Percentiles rank a stretch among this genome's conserved stretches.
Conservation (phyloP, 139 green algal genomes). For the Chlorella sp. region DNA sequence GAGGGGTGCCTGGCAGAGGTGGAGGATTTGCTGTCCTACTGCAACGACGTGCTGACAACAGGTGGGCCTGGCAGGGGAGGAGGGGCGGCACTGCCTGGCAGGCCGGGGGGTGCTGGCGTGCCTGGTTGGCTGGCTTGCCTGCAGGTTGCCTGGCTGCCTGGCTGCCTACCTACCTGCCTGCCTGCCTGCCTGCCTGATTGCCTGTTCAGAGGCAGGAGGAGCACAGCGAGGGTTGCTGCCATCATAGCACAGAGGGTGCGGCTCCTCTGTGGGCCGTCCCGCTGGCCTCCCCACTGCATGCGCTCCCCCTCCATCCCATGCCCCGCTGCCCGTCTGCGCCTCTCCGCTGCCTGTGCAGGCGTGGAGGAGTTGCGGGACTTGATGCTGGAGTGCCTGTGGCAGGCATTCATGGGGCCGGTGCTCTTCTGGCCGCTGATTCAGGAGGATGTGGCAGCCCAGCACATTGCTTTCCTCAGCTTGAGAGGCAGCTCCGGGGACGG, state of each 20-base stretch:
- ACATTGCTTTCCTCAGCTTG: conserved; percentile 18
- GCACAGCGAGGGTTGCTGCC: too few species aligned
- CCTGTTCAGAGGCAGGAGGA: too few species aligned
- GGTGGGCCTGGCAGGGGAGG: conserved; percentile 47
- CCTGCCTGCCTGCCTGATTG: too few species aligned
- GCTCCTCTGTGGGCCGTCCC: not conserved
- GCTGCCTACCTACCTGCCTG: too few species aligned
- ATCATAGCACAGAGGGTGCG: too few species aligned
- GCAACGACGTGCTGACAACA: conserved; percentile 87
- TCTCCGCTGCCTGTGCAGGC: conserved; percentile 35
- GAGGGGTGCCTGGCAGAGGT: conserved; percentile 90
- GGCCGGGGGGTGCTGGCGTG: too few species aligned
- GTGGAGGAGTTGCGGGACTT: conserved; percentile 34
- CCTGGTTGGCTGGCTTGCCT: too few species aligned
- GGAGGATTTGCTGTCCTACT: conserved; percentile 94
- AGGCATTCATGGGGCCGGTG: conserved; percentile 62
- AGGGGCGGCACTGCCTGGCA: too few species aligned
- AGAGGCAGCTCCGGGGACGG: too few species aligned
- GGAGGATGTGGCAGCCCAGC: conserved; percentile 34
- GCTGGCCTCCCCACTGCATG: not conserved
- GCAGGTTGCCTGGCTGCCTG: too few species aligned
- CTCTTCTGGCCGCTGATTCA: conserved; percentile 75
- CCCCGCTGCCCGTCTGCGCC: not conserved
- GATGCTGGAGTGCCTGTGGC: conserved; percentile 70
- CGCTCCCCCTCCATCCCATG: not conserved